Evolutionary conservation across 2,329 filamentous ascomycete species (phyloP), one percentile per base, ranked within the genome.

Genomic region (Phyllosticta citriasiana): DNA sequence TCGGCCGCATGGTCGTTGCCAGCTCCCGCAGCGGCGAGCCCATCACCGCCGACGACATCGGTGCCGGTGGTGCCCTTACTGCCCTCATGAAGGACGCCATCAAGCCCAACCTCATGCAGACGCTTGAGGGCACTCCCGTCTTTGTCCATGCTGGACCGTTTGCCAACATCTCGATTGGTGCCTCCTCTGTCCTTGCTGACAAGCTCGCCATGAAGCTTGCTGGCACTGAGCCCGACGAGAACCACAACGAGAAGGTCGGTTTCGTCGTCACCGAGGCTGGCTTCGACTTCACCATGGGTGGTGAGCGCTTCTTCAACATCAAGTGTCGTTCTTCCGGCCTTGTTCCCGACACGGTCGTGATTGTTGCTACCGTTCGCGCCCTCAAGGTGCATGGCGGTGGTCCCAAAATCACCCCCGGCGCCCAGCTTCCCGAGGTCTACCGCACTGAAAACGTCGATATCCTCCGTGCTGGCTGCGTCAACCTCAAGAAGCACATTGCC

Each of bases 271-370:
- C 94, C 1, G 94, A 99, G 76, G 93, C 94, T 59, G 94, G 94
- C 9, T 99, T 99, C 75, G 94, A 99, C 77, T 99, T 99, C 78
- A 97, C 94, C 69, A 99, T 99, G 94, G 94, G 94, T 66, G 94
- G 94, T 65, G 94, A 99, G 82, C 88, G 94, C 58, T 99, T 99
- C 83, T 97, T 99, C 85, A 97, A 99, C 80, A 97, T 99, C 82
- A 99, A 99, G 82, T 97, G 94, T 79, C 88, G 94, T 63, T 89
- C 91, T 9, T 97, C 93, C 5, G 93, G 93, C 25, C 86, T 99
- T 54, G 85, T 91, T 2, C 94, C 94, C 1, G 94, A 99, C 70
- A 90, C 91, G 1, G 92, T 96, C 6, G 91, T 99, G 53, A 87
- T 99, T 63, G 94, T 99, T 47, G 93, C 94, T 25, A 99, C 94